phyloP scores from a whole-genome alignment of 2,329 filamentous ascomycete species.

The Trichothecium sympodiale region DNA sequence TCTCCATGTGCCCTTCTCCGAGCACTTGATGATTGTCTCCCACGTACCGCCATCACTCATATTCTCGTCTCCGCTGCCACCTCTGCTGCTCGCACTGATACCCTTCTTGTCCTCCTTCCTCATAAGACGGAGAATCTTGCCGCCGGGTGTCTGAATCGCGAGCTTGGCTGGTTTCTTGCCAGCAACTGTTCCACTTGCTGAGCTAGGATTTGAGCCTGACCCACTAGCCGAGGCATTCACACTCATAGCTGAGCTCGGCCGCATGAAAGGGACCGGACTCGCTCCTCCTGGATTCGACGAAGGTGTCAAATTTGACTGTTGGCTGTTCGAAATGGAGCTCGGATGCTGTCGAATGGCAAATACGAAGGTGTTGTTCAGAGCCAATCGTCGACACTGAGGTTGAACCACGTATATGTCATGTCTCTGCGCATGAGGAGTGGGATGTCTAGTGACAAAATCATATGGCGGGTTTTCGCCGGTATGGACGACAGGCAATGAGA shows the following conservation, averaged over 20 bases:
- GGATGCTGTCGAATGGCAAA: slow-evolving; percentile 93
- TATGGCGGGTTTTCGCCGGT: slow-evolving; percentile 88
- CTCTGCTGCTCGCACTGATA: slow-evolving; percentile 33
- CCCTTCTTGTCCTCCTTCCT: slow-evolving; percentile 62
- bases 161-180: slow-evolving; percentile 85
- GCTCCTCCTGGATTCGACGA: slow-evolving; percentile 34
- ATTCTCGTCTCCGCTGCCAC: slow-evolving; percentile 38
- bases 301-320: slow-evolving; percentile 28
- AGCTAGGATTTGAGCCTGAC: slow-evolving; percentile 45
- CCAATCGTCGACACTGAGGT: slow-evolving; percentile 80
- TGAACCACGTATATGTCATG: slow-evolving; percentile 96
- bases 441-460: slow-evolving; percentile 85
- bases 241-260: slow-evolving; percentile 54
- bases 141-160: slow-evolving; percentile 85
- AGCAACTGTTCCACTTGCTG: slow-evolving; percentile 38
- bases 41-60: slow-evolving; percentile 62
- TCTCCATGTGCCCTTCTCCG: slow-evolving; percentile 70
- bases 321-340: slow-evolving; percentile 32
- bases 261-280: slow-evolving; percentile 50
- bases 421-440: slow-evolving; percentile 92
- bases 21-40: slow-evolving; percentile 88
- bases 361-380: slow-evolving; percentile 94
- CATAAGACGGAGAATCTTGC: slow-evolving; percentile 85
- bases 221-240: slow-evolving; percentile 45
- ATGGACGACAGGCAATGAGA: slow-evolving; percentile 83